Conservation (phyloP, 163 green algal species). For the Botryococcus braunii region DNA sequence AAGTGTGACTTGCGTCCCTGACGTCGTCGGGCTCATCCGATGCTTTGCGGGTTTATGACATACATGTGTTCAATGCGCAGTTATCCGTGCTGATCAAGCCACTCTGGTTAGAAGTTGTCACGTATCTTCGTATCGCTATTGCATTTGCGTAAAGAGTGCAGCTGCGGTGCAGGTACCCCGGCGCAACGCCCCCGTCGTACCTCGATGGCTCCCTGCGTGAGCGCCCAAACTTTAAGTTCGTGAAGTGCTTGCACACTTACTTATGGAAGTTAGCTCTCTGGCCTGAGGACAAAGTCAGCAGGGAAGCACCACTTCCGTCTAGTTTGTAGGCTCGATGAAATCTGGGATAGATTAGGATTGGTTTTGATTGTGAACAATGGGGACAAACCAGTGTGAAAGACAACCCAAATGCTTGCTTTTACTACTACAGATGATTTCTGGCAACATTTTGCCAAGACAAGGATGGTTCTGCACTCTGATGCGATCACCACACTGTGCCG, state of each 20-base stretch:
- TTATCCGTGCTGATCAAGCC: no score
- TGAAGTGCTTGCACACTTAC: background rate
- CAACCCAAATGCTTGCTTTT: background rate
- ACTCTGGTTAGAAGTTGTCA: no score
- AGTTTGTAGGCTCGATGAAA: background rate
- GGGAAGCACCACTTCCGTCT: background rate
- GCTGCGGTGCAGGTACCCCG: no score
- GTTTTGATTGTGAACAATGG: background rate
- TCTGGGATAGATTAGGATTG: background rate
- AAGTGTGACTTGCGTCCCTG: no score
- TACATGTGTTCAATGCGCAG: no score
- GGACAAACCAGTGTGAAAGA: background rate
- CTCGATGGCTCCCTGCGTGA: conserved; percentile 13
- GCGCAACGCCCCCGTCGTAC: conserved; percentile 3
- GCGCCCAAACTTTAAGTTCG: background rate
- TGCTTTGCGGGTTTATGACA: no score
- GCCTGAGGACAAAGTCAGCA: background rate
- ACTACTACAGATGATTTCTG: no score
- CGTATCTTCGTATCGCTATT: no score
- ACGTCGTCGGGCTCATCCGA: no score
- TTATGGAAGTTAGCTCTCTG: background rate
- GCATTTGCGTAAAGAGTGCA: no score
- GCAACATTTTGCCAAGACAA: no score
- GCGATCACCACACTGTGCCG: background rate
- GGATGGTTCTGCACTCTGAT: background rate